A percentile compares a stretch with the other conserved stretches of the same genome.
phyloP scores from a whole-genome alignment of 257 asterid species.

The Catharanthus roseus region DNA sequence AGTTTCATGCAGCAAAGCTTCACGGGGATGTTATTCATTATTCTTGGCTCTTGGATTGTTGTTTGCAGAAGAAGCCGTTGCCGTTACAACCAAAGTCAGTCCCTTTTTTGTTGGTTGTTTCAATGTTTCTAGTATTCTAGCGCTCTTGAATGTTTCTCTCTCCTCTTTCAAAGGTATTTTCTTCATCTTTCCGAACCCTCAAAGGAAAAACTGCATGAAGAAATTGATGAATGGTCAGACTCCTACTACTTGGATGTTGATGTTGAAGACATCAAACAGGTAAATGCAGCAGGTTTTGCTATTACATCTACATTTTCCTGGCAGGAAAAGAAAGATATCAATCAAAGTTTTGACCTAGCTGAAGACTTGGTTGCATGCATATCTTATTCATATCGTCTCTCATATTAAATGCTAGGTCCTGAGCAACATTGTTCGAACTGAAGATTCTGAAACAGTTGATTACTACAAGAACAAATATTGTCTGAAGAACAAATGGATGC shows the following conservation, averaged over 20 bases:
- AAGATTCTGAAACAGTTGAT: constrained; percentile 41
- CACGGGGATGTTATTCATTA: constrained; percentile 80
- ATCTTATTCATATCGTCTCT: not conserved
- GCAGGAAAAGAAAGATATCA: too few relatives aligned
- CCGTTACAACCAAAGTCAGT: constrained; percentile 84
- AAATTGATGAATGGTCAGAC: constrained; percentile 77
- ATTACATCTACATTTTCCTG: not conserved
- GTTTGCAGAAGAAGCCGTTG: constrained; percentile 66
- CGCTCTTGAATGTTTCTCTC: constrained; percentile 5
- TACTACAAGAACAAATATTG: constrained; percentile 69
- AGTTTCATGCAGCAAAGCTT: constrained; percentile 89
- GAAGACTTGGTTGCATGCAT: not conserved
- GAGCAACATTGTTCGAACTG: constrained; percentile 35
- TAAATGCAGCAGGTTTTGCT: constrained; percentile 10
- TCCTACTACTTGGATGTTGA: constrained; percentile 66
- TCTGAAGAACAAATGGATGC: constrained; percentile 76
- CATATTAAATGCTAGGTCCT: constrained; percentile 35
- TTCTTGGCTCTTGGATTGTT: constrained; percentile 83
- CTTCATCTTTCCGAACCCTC: constrained; percentile 71
- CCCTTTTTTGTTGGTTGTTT: not conserved
- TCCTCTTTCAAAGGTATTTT: constrained; percentile 48
- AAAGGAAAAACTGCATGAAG: constrained; percentile 69
- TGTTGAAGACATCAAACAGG: constrained; percentile 64
- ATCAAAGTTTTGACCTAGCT: not conserved
- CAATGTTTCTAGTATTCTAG: constrained; percentile 5